Percentiles rank a stretch among this genome's conserved stretches.
These are phyloP conservation scores for Ustilago crameri DNA, from an alignment of 1,284 basidiomycete genomes.

Conservation along the genomic window DNA sequence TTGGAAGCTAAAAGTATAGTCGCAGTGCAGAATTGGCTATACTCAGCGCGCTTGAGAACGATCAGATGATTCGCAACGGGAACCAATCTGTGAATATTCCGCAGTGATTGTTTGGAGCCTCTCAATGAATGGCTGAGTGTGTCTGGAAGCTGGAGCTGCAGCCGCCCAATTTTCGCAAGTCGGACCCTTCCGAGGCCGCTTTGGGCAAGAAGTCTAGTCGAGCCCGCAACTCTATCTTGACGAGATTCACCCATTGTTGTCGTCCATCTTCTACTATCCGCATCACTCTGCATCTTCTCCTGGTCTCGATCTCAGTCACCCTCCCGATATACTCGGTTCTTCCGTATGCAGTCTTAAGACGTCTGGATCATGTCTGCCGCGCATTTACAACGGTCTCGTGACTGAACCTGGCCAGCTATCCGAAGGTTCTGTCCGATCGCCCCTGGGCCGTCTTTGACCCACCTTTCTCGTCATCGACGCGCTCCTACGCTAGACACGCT, in stretches of 20 bases:
- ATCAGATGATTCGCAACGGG: no score
- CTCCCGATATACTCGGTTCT: background rate
- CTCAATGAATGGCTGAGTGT: no score
- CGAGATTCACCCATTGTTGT: no score
- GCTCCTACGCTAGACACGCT: background rate
- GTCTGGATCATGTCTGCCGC: slow-evolving; percentile 11
- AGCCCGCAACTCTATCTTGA: background rate
- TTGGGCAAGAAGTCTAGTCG: background rate
- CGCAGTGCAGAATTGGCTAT: no score
- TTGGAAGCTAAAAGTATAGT: no score
- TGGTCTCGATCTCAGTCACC: no score
- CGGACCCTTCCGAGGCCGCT: slow-evolving; percentile 9
- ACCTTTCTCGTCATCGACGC: background rate
- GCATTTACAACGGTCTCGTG: slow-evolving; percentile 5
- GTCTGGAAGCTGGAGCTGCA: slow-evolving; percentile 4
- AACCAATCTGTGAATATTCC: no score
- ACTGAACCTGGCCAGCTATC: slow-evolving; percentile 1
- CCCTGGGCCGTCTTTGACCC: background rate
- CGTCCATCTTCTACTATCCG: no score
- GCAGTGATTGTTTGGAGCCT: no score
- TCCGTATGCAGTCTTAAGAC: background rate
- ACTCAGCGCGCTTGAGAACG: no score
- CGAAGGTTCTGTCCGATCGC: background rate
- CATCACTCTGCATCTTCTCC: no score
- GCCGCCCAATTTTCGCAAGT: background rate